Evolutionary conservation across 345 rosid genomes (phyloP).

Genomic region (Bruguiera sexangula): DNA sequence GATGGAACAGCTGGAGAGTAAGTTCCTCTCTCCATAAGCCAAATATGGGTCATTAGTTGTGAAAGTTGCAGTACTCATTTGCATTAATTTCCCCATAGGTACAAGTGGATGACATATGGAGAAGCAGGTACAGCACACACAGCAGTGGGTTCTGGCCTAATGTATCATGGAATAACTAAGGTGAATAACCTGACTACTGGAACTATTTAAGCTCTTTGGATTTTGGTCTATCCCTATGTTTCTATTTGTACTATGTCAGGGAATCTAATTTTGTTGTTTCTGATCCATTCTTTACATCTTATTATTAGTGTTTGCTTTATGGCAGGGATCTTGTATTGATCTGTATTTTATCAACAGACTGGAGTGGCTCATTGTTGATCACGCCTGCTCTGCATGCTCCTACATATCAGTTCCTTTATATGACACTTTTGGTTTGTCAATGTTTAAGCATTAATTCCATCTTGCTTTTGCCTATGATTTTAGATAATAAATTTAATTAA

Average conservation of each 20-base stretch:
- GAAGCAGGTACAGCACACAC: slow-evolving; percentile 85
- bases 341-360: slow-evolving; percentile 89
- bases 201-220: neutral
- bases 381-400: slow-evolving; percentile 92
- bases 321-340: slow-evolving; percentile 76
- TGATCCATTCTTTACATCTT: slow-evolving; percentile 13
- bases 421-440: slow-evolving; percentile 61
- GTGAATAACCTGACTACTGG: slow-evolving; percentile 24
- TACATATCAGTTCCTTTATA: slow-evolving; percentile 86
- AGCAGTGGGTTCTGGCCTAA: slow-evolving; percentile 77
- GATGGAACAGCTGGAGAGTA: slow-evolving; percentile 98
- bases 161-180: slow-evolving; percentile 65
- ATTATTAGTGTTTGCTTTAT: slow-evolving; percentile 14
- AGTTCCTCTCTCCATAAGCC: slow-evolving; percentile 26
- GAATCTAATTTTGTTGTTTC: neutral
- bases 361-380: slow-evolving; percentile 91
- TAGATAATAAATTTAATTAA: too few relatives aligned
- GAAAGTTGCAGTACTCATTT: slow-evolving; percentile 8
- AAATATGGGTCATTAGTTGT: slow-evolving; percentile 13
- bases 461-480: too few relatives aligned
- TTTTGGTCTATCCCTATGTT: neutral
- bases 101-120: slow-evolving; percentile 98
- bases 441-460: too few relatives aligned
- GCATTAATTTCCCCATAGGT: slow-evolving; percentile 29
- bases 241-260: neutral